Evolutionary conservation across 2,329 filamentous ascomycete species (phyloP).

Genomic region (Cladosporium sp.): DNA sequence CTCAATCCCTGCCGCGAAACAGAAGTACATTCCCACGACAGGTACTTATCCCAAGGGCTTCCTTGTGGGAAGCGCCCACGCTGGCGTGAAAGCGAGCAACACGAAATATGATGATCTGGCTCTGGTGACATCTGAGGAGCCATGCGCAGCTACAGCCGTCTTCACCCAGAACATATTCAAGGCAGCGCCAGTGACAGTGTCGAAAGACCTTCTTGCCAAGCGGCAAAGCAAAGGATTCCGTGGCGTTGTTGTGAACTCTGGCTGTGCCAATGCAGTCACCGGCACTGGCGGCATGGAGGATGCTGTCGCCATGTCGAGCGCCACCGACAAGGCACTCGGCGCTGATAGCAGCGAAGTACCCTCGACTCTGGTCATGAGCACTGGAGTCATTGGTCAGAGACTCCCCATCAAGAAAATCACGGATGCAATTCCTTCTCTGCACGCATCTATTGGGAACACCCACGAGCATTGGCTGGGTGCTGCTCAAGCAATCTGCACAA

Average conservation of each 20-base stretch:
- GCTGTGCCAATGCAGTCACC: conserved; percentile 95
- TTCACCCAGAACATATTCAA: conserved; percentile 99
- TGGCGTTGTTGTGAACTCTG: conserved; percentile 87
- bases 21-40: conserved; percentile 80
- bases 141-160: conserved; percentile 83
- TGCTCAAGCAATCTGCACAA: conserved; percentile 92
- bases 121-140: conserved; percentile 77
- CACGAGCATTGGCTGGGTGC: conserved; percentile 84
- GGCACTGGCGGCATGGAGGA: conserved; percentile 86
- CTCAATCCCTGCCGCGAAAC: conserved; percentile 70
- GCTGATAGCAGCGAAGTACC: conserved; percentile 41
- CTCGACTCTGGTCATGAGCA: conserved; percentile 93
- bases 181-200: conserved; percentile 88
- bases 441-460: conserved; percentile 64
- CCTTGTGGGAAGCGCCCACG: conserved; percentile 77
- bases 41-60: conserved; percentile 92
- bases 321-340: conserved; percentile 56
- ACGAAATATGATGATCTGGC: conserved; percentile 88
- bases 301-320: conserved; percentile 75
- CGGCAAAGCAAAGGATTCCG: conserved; percentile 66
- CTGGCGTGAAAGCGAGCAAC: conserved; percentile 90
- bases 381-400: conserved; percentile 92
- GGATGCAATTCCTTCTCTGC: conserved; percentile 71
- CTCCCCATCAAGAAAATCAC: conserved; percentile 90
- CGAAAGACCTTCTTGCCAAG: conserved; percentile 59